Evolutionary conservation across 331 rosid genomes (phyloP), one percentile per base, ranked within the genome.

Genomic region (Quercus tomentella): DNA sequence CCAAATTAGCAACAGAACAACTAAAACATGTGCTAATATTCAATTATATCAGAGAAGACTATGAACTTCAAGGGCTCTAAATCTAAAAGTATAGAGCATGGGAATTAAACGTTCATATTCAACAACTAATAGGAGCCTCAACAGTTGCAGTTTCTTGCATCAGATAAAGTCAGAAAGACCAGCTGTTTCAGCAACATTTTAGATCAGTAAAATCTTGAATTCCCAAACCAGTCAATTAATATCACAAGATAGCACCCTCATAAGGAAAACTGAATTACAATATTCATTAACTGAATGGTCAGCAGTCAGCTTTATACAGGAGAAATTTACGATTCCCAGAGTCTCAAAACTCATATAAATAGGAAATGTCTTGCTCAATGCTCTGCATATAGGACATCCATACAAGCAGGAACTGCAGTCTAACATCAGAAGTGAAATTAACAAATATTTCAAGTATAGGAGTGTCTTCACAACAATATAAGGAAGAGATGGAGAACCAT

Each of bases 401-500:
- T 65, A 26, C n/a, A 52, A 60, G 76, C 56, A 73, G 74, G 61
- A 84, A 76, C 16, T 51, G 71, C 80, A 70, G 66, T 78, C 73
- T 21, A 41, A 77, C 75, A 75, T 60, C 79, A 85, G 68, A 35
- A 25, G 71, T 67, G 69, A 56, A 51, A 80, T 25, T 68, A 51
- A 35, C 76, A 62, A 67, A 74, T 63, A 82, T 82, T 61, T 61
- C 75, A 85, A 56, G 56, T 37, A 79, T 55, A 43, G 6, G 56
- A 69, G 76, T 75, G 21, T 71, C 57, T 72, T 25, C 61, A 72
- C 73, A 78, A 71, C 52, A 74, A 80, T 77, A 51, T 23, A 75
- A 68, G 75, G 35, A 82, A 57, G 45, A 82, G 65, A 58, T 72
- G 67, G n/a, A 77, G 70, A 82, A 84, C 89, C 82, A 84, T 68